A percentile compares a stretch with the other conserved stretches of the same genome.
phyloP scores from a whole-genome alignment of 352 stramenopile species.

The Phytophthora pistaciae region DNA sequence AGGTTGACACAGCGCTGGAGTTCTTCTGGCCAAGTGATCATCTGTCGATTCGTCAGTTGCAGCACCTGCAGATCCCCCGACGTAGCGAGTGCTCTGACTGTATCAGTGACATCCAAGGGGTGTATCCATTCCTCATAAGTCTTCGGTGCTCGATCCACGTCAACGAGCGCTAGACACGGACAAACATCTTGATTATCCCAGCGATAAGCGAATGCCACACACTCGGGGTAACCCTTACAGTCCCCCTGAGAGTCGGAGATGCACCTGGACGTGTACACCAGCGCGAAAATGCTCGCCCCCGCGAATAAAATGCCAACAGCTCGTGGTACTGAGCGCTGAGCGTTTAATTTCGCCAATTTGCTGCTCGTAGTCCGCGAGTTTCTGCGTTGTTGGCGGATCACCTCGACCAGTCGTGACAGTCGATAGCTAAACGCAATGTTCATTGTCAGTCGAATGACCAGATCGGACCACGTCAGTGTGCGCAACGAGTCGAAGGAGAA shows the following conservation, averaged over 20 bases:
- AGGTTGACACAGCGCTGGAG: constrained; percentile 26
- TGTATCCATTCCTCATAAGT: constrained; percentile 29
- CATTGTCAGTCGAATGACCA: constrained; percentile 23
- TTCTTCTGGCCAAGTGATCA: constrained; percentile 25
- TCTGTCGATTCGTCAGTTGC: constrained; percentile 35
- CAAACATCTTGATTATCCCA: constrained; percentile 24
- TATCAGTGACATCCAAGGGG: constrained; percentile 15
- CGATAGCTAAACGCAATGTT: constrained; percentile 36
- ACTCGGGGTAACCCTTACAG: constrained; percentile 18
- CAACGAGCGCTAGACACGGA: constrained; percentile 46
- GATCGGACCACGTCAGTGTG: constrained; percentile 13
- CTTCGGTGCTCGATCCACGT: constrained; percentile 24
- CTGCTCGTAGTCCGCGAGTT: neutral
- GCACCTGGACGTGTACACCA: constrained; percentile 15
- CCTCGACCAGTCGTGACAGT: constrained; percentile 22
- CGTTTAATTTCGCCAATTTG: constrained; percentile 1
- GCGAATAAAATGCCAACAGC: constrained; percentile 13
- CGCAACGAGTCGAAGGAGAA: constrained; percentile 33
- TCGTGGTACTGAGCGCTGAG: neutral
- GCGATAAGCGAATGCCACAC: constrained; percentile 18
- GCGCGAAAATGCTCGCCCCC: neutral
- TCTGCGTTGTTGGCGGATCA: constrained; percentile 16
- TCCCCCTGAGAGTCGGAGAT: constrained; percentile 14
- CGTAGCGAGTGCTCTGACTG: constrained; percentile 21
- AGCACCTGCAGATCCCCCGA: constrained; percentile 27